phyloP scores from a whole-genome alignment of 768 basidiomycete genomes.

The Tylopilus rubrobrunneus region DNA sequence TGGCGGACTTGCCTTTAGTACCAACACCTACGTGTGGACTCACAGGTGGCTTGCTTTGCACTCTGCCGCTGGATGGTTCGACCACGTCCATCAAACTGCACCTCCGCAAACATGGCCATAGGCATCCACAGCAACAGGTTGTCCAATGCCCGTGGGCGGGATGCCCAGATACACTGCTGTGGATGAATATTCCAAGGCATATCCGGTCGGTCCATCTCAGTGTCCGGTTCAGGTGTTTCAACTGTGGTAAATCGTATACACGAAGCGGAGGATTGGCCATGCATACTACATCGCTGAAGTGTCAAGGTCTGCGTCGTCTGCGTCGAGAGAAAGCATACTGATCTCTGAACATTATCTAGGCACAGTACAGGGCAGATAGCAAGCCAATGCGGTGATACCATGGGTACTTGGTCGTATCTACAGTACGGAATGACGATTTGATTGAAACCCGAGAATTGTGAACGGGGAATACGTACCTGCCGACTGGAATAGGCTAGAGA shows the following conservation, averaged over 20 bases:
- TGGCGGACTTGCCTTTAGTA: too few species aligned
- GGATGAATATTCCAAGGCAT: slow-evolving; percentile 16
- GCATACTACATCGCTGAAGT: slow-evolving; percentile 5
- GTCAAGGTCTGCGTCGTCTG: not conserved
- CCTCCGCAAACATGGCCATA: slow-evolving; percentile 14
- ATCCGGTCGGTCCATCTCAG: slow-evolving; percentile 13
- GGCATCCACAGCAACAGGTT: not conserved
- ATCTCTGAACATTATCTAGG: not conserved
- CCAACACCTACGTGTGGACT: slow-evolving; percentile 5
- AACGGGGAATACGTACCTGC: too few species aligned
- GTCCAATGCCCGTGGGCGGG: slow-evolving; percentile 14
- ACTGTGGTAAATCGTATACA: slow-evolving; percentile 8
- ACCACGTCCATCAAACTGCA: slow-evolving; percentile 7
- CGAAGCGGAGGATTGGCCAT: not conserved
- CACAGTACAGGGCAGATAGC: not conserved
- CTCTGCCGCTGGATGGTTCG: slow-evolving; percentile 1
- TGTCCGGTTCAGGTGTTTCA: slow-evolving; percentile 4
- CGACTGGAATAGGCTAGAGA: too few species aligned
- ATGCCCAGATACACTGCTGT: slow-evolving; percentile 8
- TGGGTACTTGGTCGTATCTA: too few species aligned
- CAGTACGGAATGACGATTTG: too few species aligned
- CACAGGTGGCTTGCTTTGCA: slow-evolving; percentile 1
- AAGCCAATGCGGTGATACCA: too few species aligned
- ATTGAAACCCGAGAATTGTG: too few species aligned
- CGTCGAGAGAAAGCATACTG: not conserved